These are phyloP conservation scores for Penicillium sp. DNA, from an alignment of 2,329 filamentous ascomycete genomes.

Conservation along the genomic window DNA sequence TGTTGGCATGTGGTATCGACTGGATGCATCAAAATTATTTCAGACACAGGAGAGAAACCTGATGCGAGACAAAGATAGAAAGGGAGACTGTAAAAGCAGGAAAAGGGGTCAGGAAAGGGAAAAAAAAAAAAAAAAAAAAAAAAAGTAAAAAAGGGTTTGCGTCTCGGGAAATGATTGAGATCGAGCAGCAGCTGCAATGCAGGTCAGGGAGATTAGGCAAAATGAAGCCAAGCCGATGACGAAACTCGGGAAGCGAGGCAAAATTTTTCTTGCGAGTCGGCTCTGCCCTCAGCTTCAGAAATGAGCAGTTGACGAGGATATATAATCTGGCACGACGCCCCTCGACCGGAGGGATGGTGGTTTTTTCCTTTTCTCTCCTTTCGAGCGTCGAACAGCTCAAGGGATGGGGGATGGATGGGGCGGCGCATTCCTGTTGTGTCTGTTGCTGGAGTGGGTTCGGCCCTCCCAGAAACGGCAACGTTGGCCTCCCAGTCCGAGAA, in stretches of 20 bases:
- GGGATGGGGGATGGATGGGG: background rate
- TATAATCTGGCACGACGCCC: conserved; percentile 18
- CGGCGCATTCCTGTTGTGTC: background rate
- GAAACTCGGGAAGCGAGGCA: background rate
- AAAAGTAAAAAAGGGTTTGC: background rate
- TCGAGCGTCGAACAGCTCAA: conserved; percentile 1
- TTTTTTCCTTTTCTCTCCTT: background rate
- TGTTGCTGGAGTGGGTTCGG: conserved; percentile 6
- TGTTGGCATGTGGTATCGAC: background rate
- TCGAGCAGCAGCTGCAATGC: background rate
- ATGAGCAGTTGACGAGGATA: conserved; percentile 4
- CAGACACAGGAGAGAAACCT: background rate
- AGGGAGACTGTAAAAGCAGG: background rate
- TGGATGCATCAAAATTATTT: background rate
- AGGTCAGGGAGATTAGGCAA: conserved; percentile 8
- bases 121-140: background rate
- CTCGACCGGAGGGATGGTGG: conserved; percentile 9
- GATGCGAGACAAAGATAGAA: background rate
- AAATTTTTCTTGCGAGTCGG: background rate
- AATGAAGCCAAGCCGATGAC: conserved; percentile 1
- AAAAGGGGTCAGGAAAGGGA: background rate
- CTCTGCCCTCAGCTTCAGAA: background rate
- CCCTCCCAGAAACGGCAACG: conserved; percentile 6
- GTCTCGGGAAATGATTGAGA: background rate
- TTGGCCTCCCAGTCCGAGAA: conserved; percentile 7